phyloP scores from a whole-genome alignment of 2,329 filamentous ascomycete species.

The Aspergillus tamarii region DNA sequence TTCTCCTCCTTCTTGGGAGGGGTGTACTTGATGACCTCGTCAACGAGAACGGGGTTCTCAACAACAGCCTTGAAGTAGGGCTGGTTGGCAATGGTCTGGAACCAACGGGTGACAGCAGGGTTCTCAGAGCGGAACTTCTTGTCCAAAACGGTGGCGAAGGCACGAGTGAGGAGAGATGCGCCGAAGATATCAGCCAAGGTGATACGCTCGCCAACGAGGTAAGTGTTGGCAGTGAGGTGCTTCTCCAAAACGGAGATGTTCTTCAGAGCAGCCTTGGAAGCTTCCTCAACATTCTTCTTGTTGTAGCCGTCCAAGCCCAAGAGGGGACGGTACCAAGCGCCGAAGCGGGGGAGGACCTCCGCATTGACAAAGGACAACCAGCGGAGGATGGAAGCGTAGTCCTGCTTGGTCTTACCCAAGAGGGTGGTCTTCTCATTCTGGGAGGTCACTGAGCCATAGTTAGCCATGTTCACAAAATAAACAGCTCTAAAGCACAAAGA shows the following conservation, averaged over 20 bases:
- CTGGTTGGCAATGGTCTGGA: slow-evolving; percentile 90
- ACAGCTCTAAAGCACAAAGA: slow-evolving; percentile 14
- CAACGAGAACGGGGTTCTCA: slow-evolving; percentile 75
- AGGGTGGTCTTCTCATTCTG: slow-evolving; percentile 99
- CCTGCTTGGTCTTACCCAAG: slow-evolving; percentile 99
- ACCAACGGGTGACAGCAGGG: slow-evolving; percentile 92
- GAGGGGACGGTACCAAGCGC: slow-evolving; percentile 84
- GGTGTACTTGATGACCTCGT: slow-evolving; percentile 74
- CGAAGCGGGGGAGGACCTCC: slow-evolving; percentile 75
- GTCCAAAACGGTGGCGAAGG: slow-evolving; percentile 94
- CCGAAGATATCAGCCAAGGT: slow-evolving; percentile 93
- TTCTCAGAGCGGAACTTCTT: slow-evolving; percentile 81
- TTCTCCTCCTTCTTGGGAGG: slow-evolving; percentile 72
- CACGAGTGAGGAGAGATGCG: slow-evolving; percentile 76
- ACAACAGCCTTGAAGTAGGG: slow-evolving; percentile 83
- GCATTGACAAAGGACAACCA: slow-evolving; percentile 98
- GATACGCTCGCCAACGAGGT: slow-evolving; percentile 95
- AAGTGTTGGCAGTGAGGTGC: slow-evolving; percentile 90
- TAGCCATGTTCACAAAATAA: slow-evolving; percentile 22
- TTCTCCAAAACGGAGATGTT: slow-evolving; percentile 75
- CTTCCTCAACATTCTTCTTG: slow-evolving; percentile 94
- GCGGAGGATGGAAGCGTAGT: slow-evolving; percentile 96
- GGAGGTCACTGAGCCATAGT: slow-evolving; percentile 69
- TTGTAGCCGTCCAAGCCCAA: slow-evolving; percentile 84
- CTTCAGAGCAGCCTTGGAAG: slow-evolving; percentile 69